A percentile compares a stretch with the other conserved stretches of the same genome.
Evolutionary conservation across 306 rosid genomes (phyloP).

Genomic region (Luffa acutangula): DNA sequence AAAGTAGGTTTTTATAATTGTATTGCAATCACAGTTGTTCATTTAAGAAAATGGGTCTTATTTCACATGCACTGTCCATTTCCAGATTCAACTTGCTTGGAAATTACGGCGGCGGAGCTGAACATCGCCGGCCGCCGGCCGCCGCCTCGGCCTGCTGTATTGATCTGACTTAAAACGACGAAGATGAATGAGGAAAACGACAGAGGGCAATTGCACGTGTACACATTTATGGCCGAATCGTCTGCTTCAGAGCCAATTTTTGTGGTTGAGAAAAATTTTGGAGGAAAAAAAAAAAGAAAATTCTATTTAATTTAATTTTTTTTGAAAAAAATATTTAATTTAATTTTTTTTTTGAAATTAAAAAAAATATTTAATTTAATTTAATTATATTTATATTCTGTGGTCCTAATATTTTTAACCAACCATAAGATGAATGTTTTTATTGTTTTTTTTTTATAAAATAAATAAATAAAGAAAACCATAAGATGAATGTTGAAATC

Average conservation of each 20-base stretch:
- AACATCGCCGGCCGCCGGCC: background rate
- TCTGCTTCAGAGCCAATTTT: background rate
- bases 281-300: background rate
- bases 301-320: too few species aligned
- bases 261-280: background rate
- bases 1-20: background rate
- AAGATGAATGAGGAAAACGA: background rate
- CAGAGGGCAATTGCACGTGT: slow-evolving; percentile 1
- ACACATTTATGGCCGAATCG: background rate
- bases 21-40: background rate
- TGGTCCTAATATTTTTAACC: background rate
- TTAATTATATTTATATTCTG: background rate
- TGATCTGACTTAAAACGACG: background rate
- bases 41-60: background rate
- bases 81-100: background rate
- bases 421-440: background rate
- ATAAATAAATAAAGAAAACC: background rate
- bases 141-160: background rate
- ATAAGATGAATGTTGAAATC: background rate
- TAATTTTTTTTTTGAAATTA: too few species aligned
- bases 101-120: background rate
- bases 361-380: too few species aligned
- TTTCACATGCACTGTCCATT: background rate
- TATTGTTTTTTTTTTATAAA: background rate
- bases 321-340: too few species aligned